Conservation (phyloP, 805 yeast species). For the Ogataea thermomethanolica region DNA sequence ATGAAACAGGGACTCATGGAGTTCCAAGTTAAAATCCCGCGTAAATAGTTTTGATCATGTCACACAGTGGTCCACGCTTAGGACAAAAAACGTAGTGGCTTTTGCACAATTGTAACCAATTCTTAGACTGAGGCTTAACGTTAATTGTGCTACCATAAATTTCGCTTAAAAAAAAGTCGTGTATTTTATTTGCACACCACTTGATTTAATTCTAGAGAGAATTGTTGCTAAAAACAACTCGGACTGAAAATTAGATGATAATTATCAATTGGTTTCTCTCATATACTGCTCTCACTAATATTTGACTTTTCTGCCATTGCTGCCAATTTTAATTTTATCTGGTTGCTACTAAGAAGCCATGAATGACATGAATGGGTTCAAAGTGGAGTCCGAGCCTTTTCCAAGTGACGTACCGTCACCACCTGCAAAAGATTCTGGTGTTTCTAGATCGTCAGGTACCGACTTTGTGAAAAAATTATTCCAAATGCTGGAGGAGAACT, state of each 20-base stretch:
- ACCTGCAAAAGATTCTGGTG: constrained; percentile 1
- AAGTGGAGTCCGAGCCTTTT: constrained; percentile 6
- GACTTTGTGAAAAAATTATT: constrained; percentile 78
- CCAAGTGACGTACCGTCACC: constrained; percentile 4
- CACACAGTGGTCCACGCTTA: not conserved
- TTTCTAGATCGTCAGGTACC: constrained; percentile 20
- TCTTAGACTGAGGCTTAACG: no score
- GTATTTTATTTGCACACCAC: not conserved
- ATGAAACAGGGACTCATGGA: constrained; percentile 33
- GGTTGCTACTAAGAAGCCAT: constrained; percentile 1
- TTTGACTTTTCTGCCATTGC: not conserved
- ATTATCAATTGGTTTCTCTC: not conserved
- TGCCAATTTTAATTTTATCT: not conserved
- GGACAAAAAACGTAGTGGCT: no score
- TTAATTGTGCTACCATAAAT: no score
- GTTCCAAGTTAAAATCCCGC: constrained; percentile 29
- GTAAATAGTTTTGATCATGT: constrained; percentile 1
- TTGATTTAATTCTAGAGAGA: not conserved
- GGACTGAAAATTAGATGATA: not conserved
- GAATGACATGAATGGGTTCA: constrained; percentile 8
- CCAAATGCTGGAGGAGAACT: constrained; percentile 80
- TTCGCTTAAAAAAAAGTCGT: not conserved
- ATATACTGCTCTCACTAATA: not conserved
- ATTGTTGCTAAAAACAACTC: constrained; percentile 9
- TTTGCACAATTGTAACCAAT: no score